These are phyloP conservation scores for Trametes punicea DNA, from an alignment of 768 basidiomycete genomes.

Conservation along the genomic window DNA sequence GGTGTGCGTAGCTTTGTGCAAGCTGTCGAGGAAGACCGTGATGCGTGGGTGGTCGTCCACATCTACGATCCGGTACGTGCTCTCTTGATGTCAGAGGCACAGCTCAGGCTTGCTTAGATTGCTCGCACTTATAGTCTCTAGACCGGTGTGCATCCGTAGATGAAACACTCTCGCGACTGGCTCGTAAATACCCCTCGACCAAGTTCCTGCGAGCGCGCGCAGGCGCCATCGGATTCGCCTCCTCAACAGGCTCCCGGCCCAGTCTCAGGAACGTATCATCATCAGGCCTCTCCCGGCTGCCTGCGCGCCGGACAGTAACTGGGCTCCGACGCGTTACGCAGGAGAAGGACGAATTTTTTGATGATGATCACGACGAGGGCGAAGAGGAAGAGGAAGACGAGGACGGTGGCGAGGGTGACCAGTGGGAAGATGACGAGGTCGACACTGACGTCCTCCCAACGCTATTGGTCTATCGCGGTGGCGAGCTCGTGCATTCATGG, in stretches of 20 bases:
- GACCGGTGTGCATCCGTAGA: slow-evolving; percentile 74
- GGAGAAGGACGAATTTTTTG: slow-evolving; percentile 21
- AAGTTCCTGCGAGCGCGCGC: slow-evolving; percentile 87
- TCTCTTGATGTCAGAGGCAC: background rate
- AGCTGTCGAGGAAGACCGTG: slow-evolving; percentile 72
- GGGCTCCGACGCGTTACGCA: slow-evolving; percentile 20
- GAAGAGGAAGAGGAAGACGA: slow-evolving; percentile 38
- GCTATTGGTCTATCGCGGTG: slow-evolving; percentile 71
- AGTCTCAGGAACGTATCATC: slow-evolving; percentile 8
- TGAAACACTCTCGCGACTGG: slow-evolving; percentile 61
- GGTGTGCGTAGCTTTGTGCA: slow-evolving; percentile 67
- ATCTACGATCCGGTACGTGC: slow-evolving; percentile 73
- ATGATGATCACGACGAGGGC: slow-evolving; percentile 46
- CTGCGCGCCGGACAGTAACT: slow-evolving; percentile 21
- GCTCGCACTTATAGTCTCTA: slow-evolving; percentile 47
- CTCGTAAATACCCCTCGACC: slow-evolving; percentile 63
- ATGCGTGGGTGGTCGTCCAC: slow-evolving; percentile 82
- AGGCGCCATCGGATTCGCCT: slow-evolving; percentile 68
- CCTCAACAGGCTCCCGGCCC: slow-evolving; percentile 25
- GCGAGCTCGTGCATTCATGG: slow-evolving; percentile 86
- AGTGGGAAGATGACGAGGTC: slow-evolving; percentile 57
- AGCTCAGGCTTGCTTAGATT: background rate
- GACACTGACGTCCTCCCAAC: slow-evolving; percentile 81
- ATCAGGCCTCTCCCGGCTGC: slow-evolving; percentile 20
- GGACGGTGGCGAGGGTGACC: slow-evolving; percentile 33